Base-by-base conservation (phyloP, 2,329 filamentous ascomycete species). In the Cercospora sojina region DNA sequence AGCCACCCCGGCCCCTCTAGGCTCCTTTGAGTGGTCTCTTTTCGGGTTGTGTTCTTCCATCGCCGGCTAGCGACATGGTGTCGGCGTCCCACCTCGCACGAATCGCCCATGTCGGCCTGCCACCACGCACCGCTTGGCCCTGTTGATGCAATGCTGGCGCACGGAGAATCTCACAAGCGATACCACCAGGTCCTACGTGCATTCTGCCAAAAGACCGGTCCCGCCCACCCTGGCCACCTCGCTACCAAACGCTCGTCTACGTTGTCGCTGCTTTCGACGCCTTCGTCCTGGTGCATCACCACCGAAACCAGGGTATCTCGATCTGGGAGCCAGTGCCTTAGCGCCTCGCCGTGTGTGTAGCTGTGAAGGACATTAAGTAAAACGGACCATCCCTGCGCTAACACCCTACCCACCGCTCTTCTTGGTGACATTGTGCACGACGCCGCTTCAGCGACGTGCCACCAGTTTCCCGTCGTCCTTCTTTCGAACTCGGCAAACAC, bases 221-320 rank as follows among this genome's bases (percentile, higher is more conserved):
- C 61, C 59, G 53, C 43, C 61, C 18, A 69, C 65, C 70, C 68
- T 65, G 64, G 66, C 65, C 16, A 53, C 56, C 64, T 70, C 70
- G 70, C 68, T 71, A 71, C 70, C 70, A 65, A 63, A 61, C 64
- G 65, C 29, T 56, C 68, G 65, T 70, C 60, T 59, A 64, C 66
- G 59, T 41, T 53, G 49, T 51, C 63, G 63, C 60, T 67, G 66
- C 59, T 63, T 64, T 65, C 35, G 62, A 70, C 69, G 67, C 67
- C 69, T 71, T 71, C 32, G 69, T 70, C 66, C 66, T 67, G 67
- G 62, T 68, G 69, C 69, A 71, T 62, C 66, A 58, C 62, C 20
- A 55, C 67, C 64, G 60, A 66, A 69, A 70, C 69, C 69, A 71
- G 68, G 69, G 64, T 68, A 65, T 71, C 67, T 69, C 35, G 59